Evolutionary conservation across 768 basidiomycete species (phyloP).

Genomic region (Termitomyces sp.): DNA sequence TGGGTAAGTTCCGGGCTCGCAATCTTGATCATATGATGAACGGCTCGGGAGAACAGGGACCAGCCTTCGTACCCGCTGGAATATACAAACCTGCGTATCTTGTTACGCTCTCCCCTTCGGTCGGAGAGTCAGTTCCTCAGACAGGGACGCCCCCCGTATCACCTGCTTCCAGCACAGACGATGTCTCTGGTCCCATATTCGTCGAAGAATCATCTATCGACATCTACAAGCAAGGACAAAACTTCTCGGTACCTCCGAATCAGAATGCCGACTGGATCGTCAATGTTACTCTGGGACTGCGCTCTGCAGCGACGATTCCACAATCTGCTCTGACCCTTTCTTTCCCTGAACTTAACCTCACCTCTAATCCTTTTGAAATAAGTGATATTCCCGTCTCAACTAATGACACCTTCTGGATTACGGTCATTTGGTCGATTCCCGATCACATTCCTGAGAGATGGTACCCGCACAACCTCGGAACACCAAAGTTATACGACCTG

Average conservation of each 20-base stretch:
- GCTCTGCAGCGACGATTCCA: slow-evolving; percentile 36
- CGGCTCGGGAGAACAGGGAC: slow-evolving; percentile 36
- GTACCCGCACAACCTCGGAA: slow-evolving; percentile 57
- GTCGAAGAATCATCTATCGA: slow-evolving; percentile 54
- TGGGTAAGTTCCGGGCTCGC: slow-evolving; percentile 36
- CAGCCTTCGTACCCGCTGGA: slow-evolving; percentile 56
- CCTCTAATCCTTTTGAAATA: slow-evolving; percentile 32
- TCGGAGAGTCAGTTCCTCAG: slow-evolving; percentile 13
- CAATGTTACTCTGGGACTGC: slow-evolving; percentile 51
- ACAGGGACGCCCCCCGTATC: slow-evolving; percentile 24
- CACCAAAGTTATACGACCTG: slow-evolving; percentile 53
- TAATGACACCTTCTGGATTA: slow-evolving; percentile 37
- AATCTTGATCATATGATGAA: background rate
- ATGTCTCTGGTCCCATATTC: slow-evolving; percentile 32
- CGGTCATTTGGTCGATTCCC: slow-evolving; percentile 43
- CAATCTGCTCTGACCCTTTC: slow-evolving; percentile 39
- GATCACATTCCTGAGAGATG: slow-evolving; percentile 47
- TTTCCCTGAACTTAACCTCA: slow-evolving; percentile 46
- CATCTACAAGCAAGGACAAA: slow-evolving; percentile 52
- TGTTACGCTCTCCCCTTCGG: slow-evolving; percentile 34
- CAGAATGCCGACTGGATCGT: slow-evolving; percentile 54
- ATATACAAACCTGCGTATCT: slow-evolving; percentile 57
- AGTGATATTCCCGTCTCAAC: slow-evolving; percentile 22
- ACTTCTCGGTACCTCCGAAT: slow-evolving; percentile 41
- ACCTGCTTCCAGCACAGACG: slow-evolving; percentile 20